Conservation (phyloP, 805 yeast species). For the Yamadazyma takamatsuzukensis region DNA sequence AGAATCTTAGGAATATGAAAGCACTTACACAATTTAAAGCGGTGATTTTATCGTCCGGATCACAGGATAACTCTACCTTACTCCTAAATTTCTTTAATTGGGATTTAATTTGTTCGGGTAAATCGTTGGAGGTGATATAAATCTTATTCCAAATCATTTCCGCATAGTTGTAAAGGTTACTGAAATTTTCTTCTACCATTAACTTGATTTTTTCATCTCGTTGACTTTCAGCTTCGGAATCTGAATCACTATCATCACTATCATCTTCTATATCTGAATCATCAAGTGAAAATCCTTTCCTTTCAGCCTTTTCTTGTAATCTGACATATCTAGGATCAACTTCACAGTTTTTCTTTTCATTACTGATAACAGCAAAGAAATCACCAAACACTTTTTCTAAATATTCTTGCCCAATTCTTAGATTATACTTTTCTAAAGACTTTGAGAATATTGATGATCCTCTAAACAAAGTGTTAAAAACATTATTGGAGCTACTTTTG, state of each 20-base stretch:
- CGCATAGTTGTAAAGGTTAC: constrained; percentile 47
- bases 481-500: constrained; percentile 25
- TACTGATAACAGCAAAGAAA: constrained; percentile 53
- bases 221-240: constrained; percentile 28
- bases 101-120: constrained; percentile 63
- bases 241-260: constrained; percentile 21
- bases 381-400: constrained; percentile 68
- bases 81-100: constrained; percentile 62
- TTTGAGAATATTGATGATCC: constrained; percentile 83
- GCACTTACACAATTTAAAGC: constrained; percentile 77
- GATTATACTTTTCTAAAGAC: constrained; percentile 71
- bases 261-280: constrained; percentile 14
- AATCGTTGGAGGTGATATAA: constrained; percentile 62
- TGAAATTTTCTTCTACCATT: constrained; percentile 45
- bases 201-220: constrained; percentile 26
- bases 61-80: constrained; percentile 60
- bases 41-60: constrained; percentile 48
- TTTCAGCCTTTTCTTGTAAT: constrained; percentile 25
- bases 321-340: constrained; percentile 70
- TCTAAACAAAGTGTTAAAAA: constrained; percentile 53
- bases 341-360: constrained; percentile 61
- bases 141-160: constrained; percentile 66
- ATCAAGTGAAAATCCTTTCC: constrained; percentile 21
- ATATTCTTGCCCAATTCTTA: constrained; percentile 76
- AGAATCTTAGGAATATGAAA: constrained; percentile 63